Percentiles rank a stretch among this genome's conserved stretches.
phyloP scores from a whole-genome alignment of 202 grass and related monocot genomes.

The Carex arenaria region DNA sequence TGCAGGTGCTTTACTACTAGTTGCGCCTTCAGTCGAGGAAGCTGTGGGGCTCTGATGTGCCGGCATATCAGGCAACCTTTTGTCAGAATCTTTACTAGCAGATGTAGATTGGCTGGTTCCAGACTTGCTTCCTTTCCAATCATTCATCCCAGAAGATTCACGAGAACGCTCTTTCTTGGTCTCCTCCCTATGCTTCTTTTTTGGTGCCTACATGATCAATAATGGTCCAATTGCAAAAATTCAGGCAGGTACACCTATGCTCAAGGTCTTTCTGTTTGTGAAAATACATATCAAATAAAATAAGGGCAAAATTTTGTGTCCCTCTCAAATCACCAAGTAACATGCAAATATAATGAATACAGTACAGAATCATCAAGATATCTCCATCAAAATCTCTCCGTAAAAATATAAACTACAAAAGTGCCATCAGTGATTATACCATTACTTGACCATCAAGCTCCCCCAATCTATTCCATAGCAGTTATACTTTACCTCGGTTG shows the following conservation, averaged over 20 bases:
- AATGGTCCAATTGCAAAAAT: neutral
- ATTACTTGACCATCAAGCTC: neutral
- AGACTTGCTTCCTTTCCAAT: constrained; percentile 43
- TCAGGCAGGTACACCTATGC: neutral
- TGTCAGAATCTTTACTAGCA: constrained; percentile 43
- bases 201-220: constrained; percentile 50
- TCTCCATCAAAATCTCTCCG: neutral
- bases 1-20: constrained; percentile 22
- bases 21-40: constrained; percentile 43
- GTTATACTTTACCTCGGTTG: neutral
- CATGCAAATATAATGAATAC: neutral
- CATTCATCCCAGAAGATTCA: constrained; percentile 32
- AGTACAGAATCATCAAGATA: neutral
- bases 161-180: constrained; percentile 44
- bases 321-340: neutral
- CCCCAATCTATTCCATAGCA: neutral
- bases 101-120: constrained; percentile 38
- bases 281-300: neutral
- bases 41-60: constrained; percentile 43
- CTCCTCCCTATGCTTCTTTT: constrained; percentile 83
- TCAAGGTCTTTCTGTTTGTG: neutral
- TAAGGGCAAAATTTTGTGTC: neutral
- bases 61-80: constrained; percentile 42
- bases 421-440: neutral
- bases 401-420: neutral